phyloP scores from a whole-genome alignment of 1,284 basidiomycete genomes.

The Apiotrichum siamense region DNA sequence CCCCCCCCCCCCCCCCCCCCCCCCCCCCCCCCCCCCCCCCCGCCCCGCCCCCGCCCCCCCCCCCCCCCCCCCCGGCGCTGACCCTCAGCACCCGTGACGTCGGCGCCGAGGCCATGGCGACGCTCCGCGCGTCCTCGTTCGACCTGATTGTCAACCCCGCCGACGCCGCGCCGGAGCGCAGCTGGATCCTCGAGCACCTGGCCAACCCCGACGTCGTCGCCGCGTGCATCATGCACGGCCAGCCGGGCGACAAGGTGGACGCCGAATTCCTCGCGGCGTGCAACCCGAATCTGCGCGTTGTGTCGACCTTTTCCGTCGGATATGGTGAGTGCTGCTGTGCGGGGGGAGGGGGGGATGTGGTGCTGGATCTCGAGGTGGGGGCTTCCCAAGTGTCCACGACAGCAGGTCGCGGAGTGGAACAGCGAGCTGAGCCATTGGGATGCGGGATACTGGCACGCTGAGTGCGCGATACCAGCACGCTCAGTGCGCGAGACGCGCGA shows the following conservation, averaged over 20 bases:
- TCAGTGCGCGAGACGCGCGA: too few relatives aligned
- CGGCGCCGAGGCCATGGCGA: constrained; percentile 63
- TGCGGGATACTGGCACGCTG: too few relatives aligned
- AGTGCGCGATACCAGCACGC: too few relatives aligned
- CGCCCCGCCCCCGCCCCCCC: background rate
- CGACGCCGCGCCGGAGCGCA: constrained; percentile 58
- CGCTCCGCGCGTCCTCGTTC: constrained; percentile 49
- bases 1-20: background rate
- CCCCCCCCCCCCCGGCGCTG: too few relatives aligned
- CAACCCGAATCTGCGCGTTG: constrained; percentile 56
- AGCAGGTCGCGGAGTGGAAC: too few relatives aligned
- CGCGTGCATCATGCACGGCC: constrained; percentile 37
- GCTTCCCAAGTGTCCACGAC: too few relatives aligned
- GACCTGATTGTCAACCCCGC: constrained; percentile 62
- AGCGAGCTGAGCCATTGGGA: too few relatives aligned
- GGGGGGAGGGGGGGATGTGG: background rate
- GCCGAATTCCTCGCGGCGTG: constrained; percentile 65
- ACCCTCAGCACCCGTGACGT: constrained; percentile 50
- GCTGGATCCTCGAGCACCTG: constrained; percentile 74
- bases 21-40: background rate
- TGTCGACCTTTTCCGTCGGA: constrained; percentile 82
- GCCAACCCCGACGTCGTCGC: constrained; percentile 58
- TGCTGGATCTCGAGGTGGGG: too few relatives aligned
- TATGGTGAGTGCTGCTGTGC: constrained; percentile 58
- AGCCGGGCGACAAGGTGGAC: constrained; percentile 54